A percentile compares a stretch with the other conserved stretches of the same genome.
Conservation (phyloP, 2,329 filamentous ascomycete genomes). For the Thielaviopsis populi region DNA sequence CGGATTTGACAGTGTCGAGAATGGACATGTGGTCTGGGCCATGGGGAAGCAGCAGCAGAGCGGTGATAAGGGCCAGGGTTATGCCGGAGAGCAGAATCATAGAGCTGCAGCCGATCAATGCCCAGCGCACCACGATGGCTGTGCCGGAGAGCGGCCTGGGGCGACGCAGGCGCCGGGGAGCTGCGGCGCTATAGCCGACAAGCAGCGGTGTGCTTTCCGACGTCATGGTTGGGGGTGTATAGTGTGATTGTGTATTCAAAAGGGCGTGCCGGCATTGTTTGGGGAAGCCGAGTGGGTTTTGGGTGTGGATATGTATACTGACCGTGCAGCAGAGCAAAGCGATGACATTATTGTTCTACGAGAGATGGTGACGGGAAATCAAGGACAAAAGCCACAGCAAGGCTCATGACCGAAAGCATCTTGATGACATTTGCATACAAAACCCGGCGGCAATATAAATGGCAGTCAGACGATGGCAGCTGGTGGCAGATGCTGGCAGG, state of each 20-base stretch:
- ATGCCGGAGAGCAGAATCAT: background rate
- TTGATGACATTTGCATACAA: background rate
- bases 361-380: background rate
- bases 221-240: background rate
- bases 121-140: background rate
- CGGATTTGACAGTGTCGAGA: constrained; percentile 3
- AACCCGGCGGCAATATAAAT: background rate
- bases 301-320: too few species aligned
- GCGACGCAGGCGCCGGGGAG: background rate
- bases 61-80: background rate
- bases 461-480: background rate
- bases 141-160: background rate
- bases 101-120: background rate
- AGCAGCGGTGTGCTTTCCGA: constrained; percentile 1
- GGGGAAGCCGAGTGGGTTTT: background rate
- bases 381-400: background rate
- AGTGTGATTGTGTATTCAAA: background rate
- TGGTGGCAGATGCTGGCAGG: background rate
- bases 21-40: constrained; percentile 2
- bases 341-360: too few species aligned
- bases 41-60: background rate
- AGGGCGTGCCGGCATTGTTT: background rate
- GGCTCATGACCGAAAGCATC: background rate
- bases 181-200: background rate
- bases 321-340: too few species aligned